phyloP scores from a whole-genome alignment of 805 yeast species.

The Kockiozyma suomiensis region DNA sequence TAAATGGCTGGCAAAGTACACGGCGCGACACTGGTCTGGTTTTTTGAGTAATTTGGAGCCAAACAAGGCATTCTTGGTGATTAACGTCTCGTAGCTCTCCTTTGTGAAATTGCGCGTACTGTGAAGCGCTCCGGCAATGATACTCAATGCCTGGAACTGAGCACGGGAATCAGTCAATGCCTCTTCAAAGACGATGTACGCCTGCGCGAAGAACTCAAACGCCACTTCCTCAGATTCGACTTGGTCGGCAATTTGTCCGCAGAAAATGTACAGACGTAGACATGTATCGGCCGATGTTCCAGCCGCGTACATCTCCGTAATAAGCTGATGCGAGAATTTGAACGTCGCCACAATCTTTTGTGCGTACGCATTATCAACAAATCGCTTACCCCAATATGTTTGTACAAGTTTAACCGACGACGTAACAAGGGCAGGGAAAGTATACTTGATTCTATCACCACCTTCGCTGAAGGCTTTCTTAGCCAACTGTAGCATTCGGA shows the following conservation, averaged over 20 bases:
- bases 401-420: slow-evolving; percentile 63
- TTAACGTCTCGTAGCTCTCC: slow-evolving; percentile 78
- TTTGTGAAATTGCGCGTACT: slow-evolving; percentile 54
- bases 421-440: slow-evolving; percentile 76
- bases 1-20: slow-evolving; percentile 81
- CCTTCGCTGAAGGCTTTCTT: slow-evolving; percentile 57
- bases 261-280: slow-evolving; percentile 55
- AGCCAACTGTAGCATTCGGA: slow-evolving; percentile 51
- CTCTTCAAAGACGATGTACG: slow-evolving; percentile 82
- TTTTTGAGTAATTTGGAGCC: slow-evolving; percentile 87
- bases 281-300: slow-evolving; percentile 47
- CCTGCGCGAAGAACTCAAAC: slow-evolving; percentile 86
- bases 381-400: slow-evolving; percentile 43
- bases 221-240: slow-evolving; percentile 68
- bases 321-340: slow-evolving; percentile 69
- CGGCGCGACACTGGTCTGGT: slow-evolving; percentile 93
- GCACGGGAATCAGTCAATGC: slow-evolving; percentile 55
- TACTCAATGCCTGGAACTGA: slow-evolving; percentile 56
- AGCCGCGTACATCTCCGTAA: slow-evolving; percentile 59
- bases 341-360: slow-evolving; percentile 55
- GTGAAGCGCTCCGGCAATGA: slow-evolving; percentile 56
- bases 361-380: slow-evolving; percentile 35
- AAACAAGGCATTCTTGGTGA: slow-evolving; percentile 81
- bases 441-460: slow-evolving; percentile 58
- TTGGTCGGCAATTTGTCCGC: slow-evolving; percentile 82